phyloP scores from a whole-genome alignment of 257 asterid genomes.

The Verbascum thapsus region DNA sequence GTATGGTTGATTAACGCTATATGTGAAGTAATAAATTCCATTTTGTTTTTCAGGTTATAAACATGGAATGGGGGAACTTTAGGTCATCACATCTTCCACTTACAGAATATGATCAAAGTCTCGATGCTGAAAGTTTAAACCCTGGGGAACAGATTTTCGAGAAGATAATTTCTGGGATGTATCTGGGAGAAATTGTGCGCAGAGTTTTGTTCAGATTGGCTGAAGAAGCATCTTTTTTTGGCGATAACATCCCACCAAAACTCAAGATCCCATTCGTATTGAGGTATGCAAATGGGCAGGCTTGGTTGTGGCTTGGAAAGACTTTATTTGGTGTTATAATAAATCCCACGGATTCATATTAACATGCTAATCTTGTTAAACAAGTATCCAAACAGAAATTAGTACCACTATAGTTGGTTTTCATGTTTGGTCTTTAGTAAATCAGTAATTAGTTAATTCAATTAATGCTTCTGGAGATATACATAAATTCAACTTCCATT shows the following conservation, averaged over 20 bases:
- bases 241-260: constrained; percentile 67
- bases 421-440: too few relatives aligned
- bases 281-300: constrained; percentile 63
- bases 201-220: constrained; percentile 84
- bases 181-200: constrained; percentile 90
- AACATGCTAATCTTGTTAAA: too few relatives aligned
- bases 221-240: constrained; percentile 75
- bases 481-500: too few relatives aligned
- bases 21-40: not conserved
- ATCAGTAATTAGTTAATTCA: too few relatives aligned
- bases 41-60: constrained; percentile 63
- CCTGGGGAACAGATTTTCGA: constrained; percentile 98
- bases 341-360: too few relatives aligned
- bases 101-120: constrained; percentile 71
- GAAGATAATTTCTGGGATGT: constrained; percentile 91
- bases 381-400: too few relatives aligned
- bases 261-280: constrained; percentile 72
- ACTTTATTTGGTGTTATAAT: too few relatives aligned
- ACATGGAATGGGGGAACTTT: constrained; percentile 98
- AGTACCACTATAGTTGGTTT: too few relatives aligned
- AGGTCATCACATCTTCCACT: constrained; percentile 87
- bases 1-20: not conserved
- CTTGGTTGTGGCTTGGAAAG: too few relatives aligned
- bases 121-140: constrained; percentile 82
- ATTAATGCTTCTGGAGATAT: too few relatives aligned